Evolutionary conservation across 208 protist genomes (phyloP).

Genomic region (Leishmania lainsoni): DNA sequence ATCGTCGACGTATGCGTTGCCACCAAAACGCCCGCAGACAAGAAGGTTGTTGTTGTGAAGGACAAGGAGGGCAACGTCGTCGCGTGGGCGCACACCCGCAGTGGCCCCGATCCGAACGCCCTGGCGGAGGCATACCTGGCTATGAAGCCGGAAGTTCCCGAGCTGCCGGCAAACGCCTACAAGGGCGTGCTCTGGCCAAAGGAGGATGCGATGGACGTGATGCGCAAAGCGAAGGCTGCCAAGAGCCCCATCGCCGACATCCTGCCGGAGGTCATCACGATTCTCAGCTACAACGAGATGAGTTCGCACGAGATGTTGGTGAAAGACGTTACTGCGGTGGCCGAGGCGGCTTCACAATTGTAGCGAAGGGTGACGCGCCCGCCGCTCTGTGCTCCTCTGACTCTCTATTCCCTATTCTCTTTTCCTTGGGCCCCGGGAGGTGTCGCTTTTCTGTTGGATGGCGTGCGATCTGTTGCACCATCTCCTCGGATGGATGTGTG

Average conservation of each 20-base stretch:
- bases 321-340: conserved; percentile 58
- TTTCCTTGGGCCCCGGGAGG: neutral
- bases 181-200: conserved; percentile 67
- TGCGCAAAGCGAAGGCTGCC: conserved; percentile 37
- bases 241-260: conserved; percentile 32
- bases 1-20: conserved; percentile 49
- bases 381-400: neutral
- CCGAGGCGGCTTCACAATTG: conserved; percentile 29
- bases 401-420: neutral
- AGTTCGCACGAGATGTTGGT: conserved; percentile 47
- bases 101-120: conserved; percentile 30
- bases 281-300: conserved; percentile 43
- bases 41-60: conserved; percentile 64
- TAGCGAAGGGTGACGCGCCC: neutral
- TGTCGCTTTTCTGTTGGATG: neutral
- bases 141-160: conserved; percentile 28
- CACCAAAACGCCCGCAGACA: conserved; percentile 40
- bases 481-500: neutral
- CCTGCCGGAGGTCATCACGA: conserved; percentile 22
- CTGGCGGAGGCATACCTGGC: conserved; percentile 36
- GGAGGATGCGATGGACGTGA: conserved; percentile 57
- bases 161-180: conserved; percentile 25
- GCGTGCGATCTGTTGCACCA: neutral
- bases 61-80: conserved; percentile 30
- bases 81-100: conserved; percentile 63